Conservation (phyloP, 129 eudicot species). For the Mikania micrantha region DNA sequence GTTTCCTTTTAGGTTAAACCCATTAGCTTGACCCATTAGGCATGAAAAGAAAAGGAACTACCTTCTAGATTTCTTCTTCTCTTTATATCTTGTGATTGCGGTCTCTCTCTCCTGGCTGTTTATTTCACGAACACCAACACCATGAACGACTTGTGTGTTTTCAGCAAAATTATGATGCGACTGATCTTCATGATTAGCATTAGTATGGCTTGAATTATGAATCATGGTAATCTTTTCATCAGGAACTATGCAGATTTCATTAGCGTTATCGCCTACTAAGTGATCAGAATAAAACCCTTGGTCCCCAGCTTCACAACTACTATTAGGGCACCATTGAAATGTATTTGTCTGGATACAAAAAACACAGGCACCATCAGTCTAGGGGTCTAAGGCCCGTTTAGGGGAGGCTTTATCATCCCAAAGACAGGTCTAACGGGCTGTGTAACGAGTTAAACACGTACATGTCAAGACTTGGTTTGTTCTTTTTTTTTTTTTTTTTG, state of each 20-base stretch:
- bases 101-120: slow-evolving; percentile 70
- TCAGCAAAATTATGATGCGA: slow-evolving; percentile 31
- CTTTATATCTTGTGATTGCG: slow-evolving; percentile 87
- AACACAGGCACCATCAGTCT: not conserved
- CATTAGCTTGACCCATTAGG: not conserved
- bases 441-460: not conserved
- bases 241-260: slow-evolving; percentile 48
- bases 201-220: slow-evolving; percentile 15
- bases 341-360: slow-evolving; percentile 39
- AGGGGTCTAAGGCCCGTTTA: not conserved
- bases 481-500: not conserved
- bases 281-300: slow-evolving; percentile 28
- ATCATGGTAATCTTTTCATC: slow-evolving; percentile 38
- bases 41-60: not conserved
- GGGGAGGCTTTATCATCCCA: not conserved
- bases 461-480: not conserved
- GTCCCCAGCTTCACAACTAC: slow-evolving; percentile 32
- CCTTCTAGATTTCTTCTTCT: slow-evolving; percentile 91
- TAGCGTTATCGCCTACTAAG: slow-evolving; percentile 27
- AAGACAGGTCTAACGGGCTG: not conserved
- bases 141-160: slow-evolving; percentile 28
- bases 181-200: slow-evolving; percentile 31
- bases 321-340: slow-evolving; percentile 40
- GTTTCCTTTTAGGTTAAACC: not conserved
- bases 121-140: slow-evolving; percentile 42